Percentiles rank a stretch among this genome's conserved stretches.
These are phyloP conservation scores for Phyllosticta citriasiana DNA, from an alignment of 2,329 filamentous ascomycete species.

Conservation along the genomic window DNA sequence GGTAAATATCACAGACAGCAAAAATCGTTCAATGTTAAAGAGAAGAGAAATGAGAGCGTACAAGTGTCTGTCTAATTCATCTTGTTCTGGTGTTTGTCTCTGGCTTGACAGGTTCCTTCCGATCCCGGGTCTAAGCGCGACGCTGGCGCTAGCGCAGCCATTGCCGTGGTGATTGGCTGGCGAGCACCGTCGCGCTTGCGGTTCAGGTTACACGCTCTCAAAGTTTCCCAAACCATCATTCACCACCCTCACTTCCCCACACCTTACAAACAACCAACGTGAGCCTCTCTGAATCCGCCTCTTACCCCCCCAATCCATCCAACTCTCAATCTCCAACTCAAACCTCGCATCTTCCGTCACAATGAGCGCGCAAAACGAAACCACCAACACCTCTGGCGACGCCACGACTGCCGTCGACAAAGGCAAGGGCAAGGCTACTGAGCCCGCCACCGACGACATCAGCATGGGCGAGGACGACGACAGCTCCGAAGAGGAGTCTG, in stretches of 20 bases:
- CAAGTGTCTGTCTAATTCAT: not conserved
- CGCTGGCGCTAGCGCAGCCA: not conserved
- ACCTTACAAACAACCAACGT: not conserved
- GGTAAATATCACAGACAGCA: too few species aligned
- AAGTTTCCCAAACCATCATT: not conserved
- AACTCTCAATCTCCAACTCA: not conserved
- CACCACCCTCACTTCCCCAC: constrained; percentile 2
- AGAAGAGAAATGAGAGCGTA: not conserved
- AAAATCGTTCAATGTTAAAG: too few species aligned
- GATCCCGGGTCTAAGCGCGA: not conserved
- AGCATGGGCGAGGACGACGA: constrained; percentile 68
- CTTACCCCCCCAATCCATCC: not conserved
- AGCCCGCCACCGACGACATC: constrained; percentile 44
- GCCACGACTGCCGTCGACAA: constrained; percentile 61
- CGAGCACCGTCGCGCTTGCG: constrained; percentile 1
- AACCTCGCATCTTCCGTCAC: constrained; percentile 7
- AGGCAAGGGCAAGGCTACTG: constrained; percentile 77
- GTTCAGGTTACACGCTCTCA: constrained; percentile 5
- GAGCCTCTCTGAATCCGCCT: not conserved
- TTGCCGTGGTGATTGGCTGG: constrained; percentile 7
- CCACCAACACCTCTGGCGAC: constrained; percentile 66
- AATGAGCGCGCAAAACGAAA: constrained; percentile 15
- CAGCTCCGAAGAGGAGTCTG: constrained; percentile 57
- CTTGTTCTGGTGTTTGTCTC: not conserved
- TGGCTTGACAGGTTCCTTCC: not conserved